phyloP scores from a whole-genome alignment of 2,329 filamentous ascomycete genomes.

The Botrytis porri region DNA sequence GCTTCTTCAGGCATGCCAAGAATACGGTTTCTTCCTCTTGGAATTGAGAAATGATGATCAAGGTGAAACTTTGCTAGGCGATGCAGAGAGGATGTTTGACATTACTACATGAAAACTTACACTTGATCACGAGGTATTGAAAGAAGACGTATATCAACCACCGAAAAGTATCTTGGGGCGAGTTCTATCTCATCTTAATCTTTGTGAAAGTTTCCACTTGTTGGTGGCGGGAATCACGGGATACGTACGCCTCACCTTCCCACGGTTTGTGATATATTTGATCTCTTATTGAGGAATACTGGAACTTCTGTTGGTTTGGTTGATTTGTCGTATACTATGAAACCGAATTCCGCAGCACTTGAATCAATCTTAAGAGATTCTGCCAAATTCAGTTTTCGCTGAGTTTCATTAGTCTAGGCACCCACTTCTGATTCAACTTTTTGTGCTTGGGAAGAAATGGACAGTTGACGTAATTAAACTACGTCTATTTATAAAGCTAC shows the following conservation, averaged over 20 bases:
- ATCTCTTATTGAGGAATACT: neutral
- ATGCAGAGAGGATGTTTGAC: neutral
- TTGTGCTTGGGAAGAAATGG: neutral
- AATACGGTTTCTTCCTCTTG: neutral
- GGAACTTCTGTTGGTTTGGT: neutral
- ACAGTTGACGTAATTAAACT: neutral
- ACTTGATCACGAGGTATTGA: neutral
- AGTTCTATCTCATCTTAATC: neutral
- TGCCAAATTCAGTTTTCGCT: neutral
- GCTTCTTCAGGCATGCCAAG: neutral
- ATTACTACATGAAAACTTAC: neutral
- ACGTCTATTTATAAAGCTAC: neutral
- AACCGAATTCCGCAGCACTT: neutral
- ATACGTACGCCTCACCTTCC: neutral
- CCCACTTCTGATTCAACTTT: neutral
- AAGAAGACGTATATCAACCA: neutral
- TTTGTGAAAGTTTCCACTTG: neutral
- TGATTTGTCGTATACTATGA: neutral
- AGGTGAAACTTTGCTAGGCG: neutral
- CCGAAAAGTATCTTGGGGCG: neutral
- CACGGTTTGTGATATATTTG: neutral
- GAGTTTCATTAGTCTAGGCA: neutral
- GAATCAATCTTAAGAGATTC: neutral
- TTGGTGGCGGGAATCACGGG: neutral
- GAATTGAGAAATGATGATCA: neutral